Percentiles rank a stretch among this genome's conserved stretches.
phyloP scores from a whole-genome alignment of 164 flowering plant species.

The Santalum album region DNA sequence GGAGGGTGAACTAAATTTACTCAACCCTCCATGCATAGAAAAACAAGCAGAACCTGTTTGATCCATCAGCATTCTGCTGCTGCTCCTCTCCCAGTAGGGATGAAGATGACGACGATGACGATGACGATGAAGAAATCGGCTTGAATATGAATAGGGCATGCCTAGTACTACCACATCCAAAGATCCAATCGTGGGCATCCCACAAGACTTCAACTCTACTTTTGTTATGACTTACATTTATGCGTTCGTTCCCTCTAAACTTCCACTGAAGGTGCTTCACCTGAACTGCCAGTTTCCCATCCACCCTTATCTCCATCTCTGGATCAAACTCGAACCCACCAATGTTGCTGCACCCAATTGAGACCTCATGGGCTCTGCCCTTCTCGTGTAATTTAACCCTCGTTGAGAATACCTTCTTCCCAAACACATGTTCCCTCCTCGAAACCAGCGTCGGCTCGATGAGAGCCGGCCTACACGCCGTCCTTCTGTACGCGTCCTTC shows the following conservation, averaged over 20 bases:
- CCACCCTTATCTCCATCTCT: slow-evolving; percentile 44
- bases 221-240: slow-evolving; percentile 26
- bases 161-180: slow-evolving; percentile 31
- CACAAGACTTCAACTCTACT: slow-evolving; percentile 39
- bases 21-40: slow-evolving; percentile 49
- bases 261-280: slow-evolving; percentile 66
- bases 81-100: slow-evolving; percentile 14
- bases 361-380: slow-evolving; percentile 29
- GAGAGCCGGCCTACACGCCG: slow-evolving; percentile 43
- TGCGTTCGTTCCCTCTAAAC: slow-evolving; percentile 52
- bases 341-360: slow-evolving; percentile 28
- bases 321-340: slow-evolving; percentile 20
- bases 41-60: slow-evolving; percentile 36
- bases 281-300: slow-evolving; percentile 32
- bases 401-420: slow-evolving; percentile 42
- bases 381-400: slow-evolving; percentile 35
- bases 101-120: slow-evolving; percentile 3
- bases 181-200: slow-evolving; percentile 76
- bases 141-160: slow-evolving; percentile 42
- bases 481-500: slow-evolving; percentile 42
- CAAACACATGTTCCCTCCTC: slow-evolving; percentile 47
- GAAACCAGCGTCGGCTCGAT: slow-evolving; percentile 39
- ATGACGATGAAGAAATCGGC: slow-evolving; percentile 18
- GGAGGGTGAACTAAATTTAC: neutral
- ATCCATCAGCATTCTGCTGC: slow-evolving; percentile 11